A percentile compares a stretch with the other conserved stretches of the same genome.
These are phyloP conservation scores for Pseudofabraea citricarpa DNA, from an alignment of 2,329 filamentous ascomycete species.

Conservation along the genomic window DNA sequence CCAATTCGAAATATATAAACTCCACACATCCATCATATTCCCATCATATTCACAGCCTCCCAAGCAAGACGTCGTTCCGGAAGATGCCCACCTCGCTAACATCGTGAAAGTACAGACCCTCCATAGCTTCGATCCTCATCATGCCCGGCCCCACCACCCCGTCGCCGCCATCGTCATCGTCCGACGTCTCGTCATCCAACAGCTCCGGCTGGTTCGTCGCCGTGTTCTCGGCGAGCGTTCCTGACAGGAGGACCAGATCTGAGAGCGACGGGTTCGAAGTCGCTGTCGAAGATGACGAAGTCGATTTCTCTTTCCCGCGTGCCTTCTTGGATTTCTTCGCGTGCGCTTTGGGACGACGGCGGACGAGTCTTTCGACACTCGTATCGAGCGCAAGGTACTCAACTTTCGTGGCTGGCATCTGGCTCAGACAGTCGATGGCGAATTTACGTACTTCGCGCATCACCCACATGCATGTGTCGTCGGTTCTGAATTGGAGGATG, in stretches of 20 bases:
- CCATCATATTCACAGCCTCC: too few relatives aligned
- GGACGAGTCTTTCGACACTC: conserved; percentile 42
- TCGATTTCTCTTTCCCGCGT: too few relatives aligned
- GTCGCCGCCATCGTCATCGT: conserved; percentile 4
- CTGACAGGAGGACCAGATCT: too few relatives aligned
- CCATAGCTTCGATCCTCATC: conserved; percentile 35
- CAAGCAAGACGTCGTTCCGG: conserved; percentile 48
- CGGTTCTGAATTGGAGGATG: conserved; percentile 47
- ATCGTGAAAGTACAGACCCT: conserved; percentile 38
- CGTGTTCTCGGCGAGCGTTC: too few relatives aligned
- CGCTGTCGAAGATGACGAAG: too few relatives aligned
- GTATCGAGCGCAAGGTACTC: conserved; percentile 53
- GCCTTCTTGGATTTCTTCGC: conserved; percentile 20
- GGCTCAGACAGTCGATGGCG: conserved; percentile 51
- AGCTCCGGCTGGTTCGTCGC: too few relatives aligned
- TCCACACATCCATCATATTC: too few relatives aligned
- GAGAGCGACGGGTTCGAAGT: conserved; percentile 10
- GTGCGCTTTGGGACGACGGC: conserved; percentile 20
- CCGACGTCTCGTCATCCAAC: too few relatives aligned
- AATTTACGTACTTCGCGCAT: conserved; percentile 54
- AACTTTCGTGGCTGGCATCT: conserved; percentile 49
- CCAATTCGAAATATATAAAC: too few relatives aligned
- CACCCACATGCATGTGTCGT: conserved; percentile 52
- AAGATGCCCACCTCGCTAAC: conserved; percentile 50
- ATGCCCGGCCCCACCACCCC: conserved; percentile 29